A percentile compares a stretch with the other conserved stretches of the same genome.
Conservation (phyloP, 2,329 filamentous ascomycete species). For the Paraconiothyrium sp. region DNA sequence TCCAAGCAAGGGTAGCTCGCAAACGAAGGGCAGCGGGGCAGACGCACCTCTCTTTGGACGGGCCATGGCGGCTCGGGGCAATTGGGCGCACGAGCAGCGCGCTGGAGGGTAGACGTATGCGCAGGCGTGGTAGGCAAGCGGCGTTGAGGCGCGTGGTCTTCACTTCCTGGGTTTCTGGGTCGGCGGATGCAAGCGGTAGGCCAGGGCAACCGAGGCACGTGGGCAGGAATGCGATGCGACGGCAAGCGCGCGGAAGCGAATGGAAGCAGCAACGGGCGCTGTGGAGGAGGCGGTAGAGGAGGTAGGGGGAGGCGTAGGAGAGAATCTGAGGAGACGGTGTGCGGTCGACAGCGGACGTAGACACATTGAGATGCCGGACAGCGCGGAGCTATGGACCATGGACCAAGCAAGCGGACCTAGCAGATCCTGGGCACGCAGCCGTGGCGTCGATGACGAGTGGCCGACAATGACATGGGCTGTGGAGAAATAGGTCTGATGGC, state of each 20-base stretch:
- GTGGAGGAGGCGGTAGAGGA: conserved; percentile 1
- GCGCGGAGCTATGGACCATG: conserved; percentile 5
- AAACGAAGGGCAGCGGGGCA: conserved; percentile 14
- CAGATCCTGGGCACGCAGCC: conserved; percentile 22
- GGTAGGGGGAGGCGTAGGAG: not conserved
- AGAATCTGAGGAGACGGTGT: not conserved
- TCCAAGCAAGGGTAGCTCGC: conserved; percentile 55
- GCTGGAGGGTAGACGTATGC: not conserved
- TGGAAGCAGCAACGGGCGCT: conserved; percentile 1
- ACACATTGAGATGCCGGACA: conserved; percentile 1
- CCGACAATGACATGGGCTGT: not conserved
- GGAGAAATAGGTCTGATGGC: conserved; percentile 1
- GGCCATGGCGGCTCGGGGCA: conserved; percentile 40
- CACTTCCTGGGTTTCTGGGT: conserved; percentile 18
- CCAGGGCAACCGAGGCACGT: conserved; percentile 24
- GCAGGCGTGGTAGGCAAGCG: conserved; percentile 19
- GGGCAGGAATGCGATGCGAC: conserved; percentile 19
- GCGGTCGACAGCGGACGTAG: not conserved
- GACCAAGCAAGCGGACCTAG: conserved; percentile 2
- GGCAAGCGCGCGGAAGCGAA: conserved; percentile 1
- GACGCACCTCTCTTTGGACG: conserved; percentile 49
- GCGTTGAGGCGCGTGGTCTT: conserved; percentile 28
- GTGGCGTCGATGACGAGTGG: conserved; percentile 14
- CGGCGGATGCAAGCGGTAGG: conserved; percentile 40
- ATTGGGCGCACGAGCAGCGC: conserved; percentile 18